Evolutionary conservation across 495 filamentous ascomycete species (phyloP).

Genomic region (Aspergillus heteromorphus): DNA sequence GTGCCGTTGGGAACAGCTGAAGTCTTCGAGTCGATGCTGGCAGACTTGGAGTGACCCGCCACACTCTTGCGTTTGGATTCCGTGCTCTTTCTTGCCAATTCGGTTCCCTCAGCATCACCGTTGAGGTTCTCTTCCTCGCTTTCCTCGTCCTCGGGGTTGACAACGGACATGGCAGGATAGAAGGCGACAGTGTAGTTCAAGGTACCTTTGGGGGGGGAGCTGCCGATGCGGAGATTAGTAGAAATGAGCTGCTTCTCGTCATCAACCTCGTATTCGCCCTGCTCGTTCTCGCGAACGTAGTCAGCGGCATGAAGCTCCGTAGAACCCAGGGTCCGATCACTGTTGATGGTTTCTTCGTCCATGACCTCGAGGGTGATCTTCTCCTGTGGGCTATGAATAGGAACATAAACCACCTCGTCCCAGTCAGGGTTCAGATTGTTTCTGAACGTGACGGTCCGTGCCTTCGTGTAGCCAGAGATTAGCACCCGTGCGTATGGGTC

Average conservation of each 20-base stretch:
- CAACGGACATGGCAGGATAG: constrained; percentile 79
- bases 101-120: constrained; percentile 25
- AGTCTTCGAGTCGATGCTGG: constrained; percentile 30
- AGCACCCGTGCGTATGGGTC: constrained; percentile 89
- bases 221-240: constrained; percentile 60
- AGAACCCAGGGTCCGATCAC: constrained; percentile 78
- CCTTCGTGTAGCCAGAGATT: constrained; percentile 84
- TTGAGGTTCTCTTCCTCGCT: constrained; percentile 42
- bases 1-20: constrained; percentile 20
- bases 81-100: constrained; percentile 31
- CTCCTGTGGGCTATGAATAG: constrained; percentile 81
- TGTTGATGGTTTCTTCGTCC: constrained; percentile 86
- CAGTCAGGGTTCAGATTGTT: constrained; percentile 94
- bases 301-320: constrained; percentile 71
- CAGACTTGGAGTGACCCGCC: constrained; percentile 23
- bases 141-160: constrained; percentile 88
- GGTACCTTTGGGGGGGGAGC: constrained; percentile 66
- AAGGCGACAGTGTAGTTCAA: constrained; percentile 85
- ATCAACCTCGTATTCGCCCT: constrained; percentile 76
- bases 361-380: constrained; percentile 87
- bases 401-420: constrained; percentile 94
- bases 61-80: constrained; percentile 24
- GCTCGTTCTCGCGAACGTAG: constrained; percentile 70
- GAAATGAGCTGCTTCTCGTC: constrained; percentile 62
- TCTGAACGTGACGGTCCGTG: constrained; percentile 86